Evolutionary conservation across 805 yeast species (phyloP), one percentile per base, ranked within the genome.

Genomic region (Candida khao-thaluensis): DNA sequence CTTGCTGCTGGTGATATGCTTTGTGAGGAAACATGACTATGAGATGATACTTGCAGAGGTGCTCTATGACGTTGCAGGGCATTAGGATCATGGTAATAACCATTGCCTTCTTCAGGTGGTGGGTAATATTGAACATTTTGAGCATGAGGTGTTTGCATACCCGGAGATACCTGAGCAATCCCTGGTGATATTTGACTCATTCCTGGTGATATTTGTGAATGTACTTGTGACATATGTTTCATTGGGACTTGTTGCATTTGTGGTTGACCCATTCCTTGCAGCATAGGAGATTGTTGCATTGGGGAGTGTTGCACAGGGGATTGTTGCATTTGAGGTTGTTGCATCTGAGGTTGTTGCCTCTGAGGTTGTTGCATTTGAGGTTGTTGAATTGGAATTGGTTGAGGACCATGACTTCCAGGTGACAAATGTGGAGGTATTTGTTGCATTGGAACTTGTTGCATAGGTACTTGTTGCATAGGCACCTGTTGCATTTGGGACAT

Each of bases 41-140:
- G 22, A 3, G 30, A 23, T 16, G 37, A 25, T 4, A 29, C 4
- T 25, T 33, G 37, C 35, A 31, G 35, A 10, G 20, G 18, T n/a
- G 10, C 10, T 25, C 28, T 11, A n/a, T 25, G 28, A 11, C 12
- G 12, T 20, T 20, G 22, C 22, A 8, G 22, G 22, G 6, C 22
- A 8, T 6, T 20, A 5, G 17, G 30, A 17, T 30, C 34, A 16
- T 7, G 17, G 11, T 31, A 31, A 22, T 21, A 22, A 3, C 26
- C 27, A 21, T 22, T 21, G 18, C 10, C 12, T 5, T 30, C 34
- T n/a, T 30, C 34, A 18, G 12, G 15, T 15, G 32, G 23, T 17
- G 24, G 35, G 14, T 21, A 31, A 21, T 31, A 31, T 30, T 5
- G 23, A 6, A 17, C 17, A 6, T 7, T 9, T 26, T 26, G 30